Conservation (phyloP, 345 rosid genomes). For the Noccaea bulbosa region DNA sequence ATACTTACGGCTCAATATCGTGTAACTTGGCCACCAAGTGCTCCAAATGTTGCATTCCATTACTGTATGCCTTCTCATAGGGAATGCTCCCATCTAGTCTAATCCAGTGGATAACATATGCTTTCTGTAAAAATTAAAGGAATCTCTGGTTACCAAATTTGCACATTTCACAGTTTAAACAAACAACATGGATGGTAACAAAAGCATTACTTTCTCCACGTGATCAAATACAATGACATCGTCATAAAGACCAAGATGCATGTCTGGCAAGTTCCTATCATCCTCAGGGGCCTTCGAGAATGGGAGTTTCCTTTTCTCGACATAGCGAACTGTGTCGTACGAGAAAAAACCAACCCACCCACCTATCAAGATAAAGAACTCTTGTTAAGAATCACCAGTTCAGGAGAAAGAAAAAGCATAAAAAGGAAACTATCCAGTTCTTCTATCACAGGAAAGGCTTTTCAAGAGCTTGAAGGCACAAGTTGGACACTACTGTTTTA, state of each 20-base stretch:
- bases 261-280: conserved; percentile 86
- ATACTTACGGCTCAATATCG: conserved; percentile 54
- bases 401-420: conserved; percentile 10
- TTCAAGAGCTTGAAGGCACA: conserved; percentile 9
- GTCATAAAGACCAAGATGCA: conserved; percentile 82
- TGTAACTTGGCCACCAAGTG: conserved; percentile 56
- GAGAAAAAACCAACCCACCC: conserved; percentile 99
- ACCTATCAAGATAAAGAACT: conserved; percentile 51
- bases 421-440: not conserved
- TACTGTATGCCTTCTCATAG: conserved; percentile 57
- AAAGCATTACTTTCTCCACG: conserved; percentile 71
- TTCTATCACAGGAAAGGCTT: not conserved
- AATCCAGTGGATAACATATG: conserved; percentile 71
- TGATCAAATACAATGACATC: conserved; percentile 86
- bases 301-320: conserved; percentile 75
- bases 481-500: conserved; percentile 1
- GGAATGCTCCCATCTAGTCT: conserved; percentile 54
- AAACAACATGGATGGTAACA: conserved; percentile 25
- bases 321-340: conserved; percentile 83
- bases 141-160: not conserved
- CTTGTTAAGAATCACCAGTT: not conserved
- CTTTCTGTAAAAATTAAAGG: conserved; percentile 50
- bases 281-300: conserved; percentile 75
- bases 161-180: conserved; percentile 4
- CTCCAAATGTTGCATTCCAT: conserved; percentile 58